Base-by-base conservation (phyloP, 2,329 filamentous ascomycete species). In the Aspergillus sp. region DNA sequence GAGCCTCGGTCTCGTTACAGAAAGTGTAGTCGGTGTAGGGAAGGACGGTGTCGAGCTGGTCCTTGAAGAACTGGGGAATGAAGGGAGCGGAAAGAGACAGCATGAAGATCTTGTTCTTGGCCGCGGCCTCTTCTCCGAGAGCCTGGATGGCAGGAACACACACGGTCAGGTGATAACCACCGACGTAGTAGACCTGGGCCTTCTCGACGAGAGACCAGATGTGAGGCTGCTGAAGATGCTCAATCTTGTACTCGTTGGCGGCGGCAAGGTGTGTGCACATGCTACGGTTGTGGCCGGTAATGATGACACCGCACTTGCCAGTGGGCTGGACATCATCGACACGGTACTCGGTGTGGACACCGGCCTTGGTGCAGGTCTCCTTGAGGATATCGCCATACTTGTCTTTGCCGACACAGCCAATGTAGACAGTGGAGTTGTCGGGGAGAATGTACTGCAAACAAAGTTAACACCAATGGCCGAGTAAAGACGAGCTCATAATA, bases 61-160 rank as follows among this genome's bases (percentile, higher is more conserved):
- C 93, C 84, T 97, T 97, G 89, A 98, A 99, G 85, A 97, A 96
- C 75, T 96, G 90, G 45, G 90, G 83, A 73, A 99, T 96, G 84
- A 99, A 99, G 61, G 95, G 95, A 7, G 95, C 95, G 54, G 92
- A 95, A 62, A 99, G 87, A 68, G 92, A 96, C 69, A 99, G 87
- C 70, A 93, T 87, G 78, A 98, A 96, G 63, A 84, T 75, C 84
- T 99, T 99, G 85, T 98, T 89, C 78, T 91, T 87, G 65, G 84
- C 81, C 45, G 92, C 93, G 59, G 95, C 94, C 80, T 98, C 90
- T 63, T 96, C 89, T 67, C 90, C 94, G 52, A 99, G 85, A 66
- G 92, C 91, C 83, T 93, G 83, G 74, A 96, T 92, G 66, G 95
- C 94, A 22, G 90, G 88, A 49, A 94, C 92, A 80, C 89, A 96